Evolutionary conservation across 1,284 basidiomycete genomes (phyloP).

Genomic region (Sanghuangporus weigelae): DNA sequence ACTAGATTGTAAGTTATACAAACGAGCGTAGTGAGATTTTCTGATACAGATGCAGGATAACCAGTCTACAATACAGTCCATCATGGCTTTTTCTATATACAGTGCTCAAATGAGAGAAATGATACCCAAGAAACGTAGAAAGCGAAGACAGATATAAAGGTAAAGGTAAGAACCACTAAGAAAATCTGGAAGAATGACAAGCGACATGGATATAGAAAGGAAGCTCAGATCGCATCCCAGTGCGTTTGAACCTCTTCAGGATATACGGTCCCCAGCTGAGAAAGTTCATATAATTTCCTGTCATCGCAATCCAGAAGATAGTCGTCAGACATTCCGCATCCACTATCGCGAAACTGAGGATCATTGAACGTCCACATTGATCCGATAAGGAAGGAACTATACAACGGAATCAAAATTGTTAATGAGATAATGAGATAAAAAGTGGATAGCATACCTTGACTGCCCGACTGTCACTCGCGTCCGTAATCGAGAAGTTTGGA

Average conservation of each 20-base stretch:
- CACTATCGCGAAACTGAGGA: slow-evolving; percentile 1
- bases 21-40: neutral
- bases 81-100: neutral
- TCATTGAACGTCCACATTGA: neutral
- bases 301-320: neutral
- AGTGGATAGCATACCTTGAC: slow-evolving; percentile 9
- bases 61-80: neutral
- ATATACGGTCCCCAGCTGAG: slow-evolving; percentile 15
- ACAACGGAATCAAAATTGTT: neutral
- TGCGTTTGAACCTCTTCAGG: slow-evolving; percentile 4
- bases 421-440: neutral
- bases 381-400: slow-evolving; percentile 14
- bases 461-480: slow-evolving; percentile 1
- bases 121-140: neutral
- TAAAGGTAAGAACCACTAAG: neutral
- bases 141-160: neutral
- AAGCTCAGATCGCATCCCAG: slow-evolving; percentile 12
- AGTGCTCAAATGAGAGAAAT: neutral
- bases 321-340: neutral
- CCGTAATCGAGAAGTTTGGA: neutral
- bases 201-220: neutral
- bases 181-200: neutral
- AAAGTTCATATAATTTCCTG: neutral
- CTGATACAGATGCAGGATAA: neutral
- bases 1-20: neutral